phyloP scores from a whole-genome alignment of 495 filamentous ascomycete species.

The Pseudoneurospora amorphoporcata region DNA sequence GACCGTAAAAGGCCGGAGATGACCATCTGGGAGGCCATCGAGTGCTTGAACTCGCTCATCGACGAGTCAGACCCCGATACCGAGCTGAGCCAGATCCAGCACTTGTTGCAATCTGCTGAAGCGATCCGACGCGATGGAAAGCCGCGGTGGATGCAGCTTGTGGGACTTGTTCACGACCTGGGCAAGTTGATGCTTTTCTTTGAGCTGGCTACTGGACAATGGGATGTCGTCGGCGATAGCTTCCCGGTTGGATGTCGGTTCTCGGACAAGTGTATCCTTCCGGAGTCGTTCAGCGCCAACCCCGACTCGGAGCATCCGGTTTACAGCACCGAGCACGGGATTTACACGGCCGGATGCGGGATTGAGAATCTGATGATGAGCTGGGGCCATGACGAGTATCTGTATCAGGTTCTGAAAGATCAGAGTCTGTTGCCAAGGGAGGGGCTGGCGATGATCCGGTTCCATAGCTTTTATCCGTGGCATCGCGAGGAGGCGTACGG shows the following conservation, averaged over 20 bases:
- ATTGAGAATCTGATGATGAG: conserved; percentile 78
- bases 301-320: conserved; percentile 55
- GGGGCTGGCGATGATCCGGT: conserved; percentile 82
- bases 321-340: conserved; percentile 63
- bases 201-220: conserved; percentile 71
- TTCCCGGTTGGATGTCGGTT: conserved; percentile 87
- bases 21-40: conserved; percentile 82
- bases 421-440: conserved; percentile 67
- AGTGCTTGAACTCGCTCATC: conserved; percentile 79
- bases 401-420: conserved; percentile 73
- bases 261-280: conserved; percentile 66
- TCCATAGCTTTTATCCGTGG: conserved; percentile 89
- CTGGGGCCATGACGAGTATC: conserved; percentile 89
- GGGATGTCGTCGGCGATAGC: conserved; percentile 88
- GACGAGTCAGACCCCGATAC: conserved; percentile 88
- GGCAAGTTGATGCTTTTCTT: conserved; percentile 77
- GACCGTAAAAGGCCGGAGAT: conserved; percentile 53
- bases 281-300: conserved; percentile 62
- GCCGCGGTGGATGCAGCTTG: conserved; percentile 86
- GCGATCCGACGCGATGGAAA: conserved; percentile 82
- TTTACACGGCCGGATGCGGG: conserved; percentile 68
- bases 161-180: conserved; percentile 80
- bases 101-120: conserved; percentile 76
- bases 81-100: conserved; percentile 71
- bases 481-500: conserved; percentile 67